Evolutionary conservation across 495 filamentous ascomycete genomes (phyloP), one percentile per base, ranked within the genome.

Genomic region (Daldinia childiae): DNA sequence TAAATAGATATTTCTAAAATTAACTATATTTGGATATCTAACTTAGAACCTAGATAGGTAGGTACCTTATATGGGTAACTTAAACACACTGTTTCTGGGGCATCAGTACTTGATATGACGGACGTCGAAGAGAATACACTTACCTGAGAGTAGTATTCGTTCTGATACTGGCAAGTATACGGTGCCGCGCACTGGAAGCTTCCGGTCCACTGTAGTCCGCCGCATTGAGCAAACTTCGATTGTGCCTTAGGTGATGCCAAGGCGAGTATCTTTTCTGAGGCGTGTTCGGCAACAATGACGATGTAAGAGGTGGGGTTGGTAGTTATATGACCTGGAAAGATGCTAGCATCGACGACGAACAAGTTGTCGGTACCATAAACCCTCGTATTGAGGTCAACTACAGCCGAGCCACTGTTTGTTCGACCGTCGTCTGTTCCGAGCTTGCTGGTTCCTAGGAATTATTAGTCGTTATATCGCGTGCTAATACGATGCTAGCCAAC

Each of bases 281-380:
- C 87, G 36, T 80, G 81, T 70, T 89, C 87, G 6, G 84, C 82
- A 15, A 78, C 84, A 41, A 82, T 78, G 15, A 89, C 83, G 58
- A 88, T 87, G 38, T 84, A 80, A 1, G 85, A 81, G 7, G 79
- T 78, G 1, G 87, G 87, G 69, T 89, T 89, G 14, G 84, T 85
- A 36, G 82, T 79, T 38, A 84, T 78, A 65, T 83, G 82, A 58
- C 86, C 86, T 0, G 87, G 87, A 82, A 89, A 88, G 72, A 90
- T 86, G 24, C 81, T 82, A 9, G 83, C 87, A 70, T 90, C 87
- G 38, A 90, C 80, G 7, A 90, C 85, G 60, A 86, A 87, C 55
- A 92, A 77, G 77, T 91, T 91, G 67, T 89, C 86, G 6, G 85
- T 90, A 58, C 90, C 90, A 57, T 89, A 92, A 34, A 91, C 89